A percentile compares a stretch with the other conserved stretches of the same genome.
Evolutionary conservation across 129 eudicot genomes (phyloP).

Genomic region (Rutidosis leptorrhynchoides): DNA sequence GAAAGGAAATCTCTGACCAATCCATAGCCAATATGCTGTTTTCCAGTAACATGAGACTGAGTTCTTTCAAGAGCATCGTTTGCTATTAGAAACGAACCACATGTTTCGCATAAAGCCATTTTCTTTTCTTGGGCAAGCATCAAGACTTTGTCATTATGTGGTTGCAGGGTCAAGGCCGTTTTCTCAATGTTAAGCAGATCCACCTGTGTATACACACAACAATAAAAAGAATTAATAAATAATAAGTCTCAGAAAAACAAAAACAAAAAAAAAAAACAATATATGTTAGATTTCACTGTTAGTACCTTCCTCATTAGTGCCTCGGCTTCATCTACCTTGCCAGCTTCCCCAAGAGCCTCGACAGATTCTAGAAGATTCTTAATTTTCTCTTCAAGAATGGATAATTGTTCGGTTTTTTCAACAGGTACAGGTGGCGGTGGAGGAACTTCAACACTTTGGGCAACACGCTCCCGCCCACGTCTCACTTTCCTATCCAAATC

Average conservation of each 20-base stretch:
- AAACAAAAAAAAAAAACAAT: too few relatives aligned
- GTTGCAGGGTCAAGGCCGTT: slow-evolving; percentile 63
- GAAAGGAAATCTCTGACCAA: slow-evolving; percentile 76
- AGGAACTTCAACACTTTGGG: slow-evolving; percentile 74
- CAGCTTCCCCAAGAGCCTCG: slow-evolving; percentile 97
- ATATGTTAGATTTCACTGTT: slow-evolving; percentile 6
- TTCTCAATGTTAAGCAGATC: slow-evolving; percentile 85
- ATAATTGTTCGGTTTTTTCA: slow-evolving; percentile 87
- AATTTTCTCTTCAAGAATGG: slow-evolving; percentile 86
- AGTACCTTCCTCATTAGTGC: slow-evolving; percentile 97
- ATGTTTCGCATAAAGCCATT: slow-evolving; percentile 96
- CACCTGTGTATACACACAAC: slow-evolving; percentile 56
- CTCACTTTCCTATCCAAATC: slow-evolving; percentile 90
- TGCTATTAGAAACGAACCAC: slow-evolving; percentile 91
- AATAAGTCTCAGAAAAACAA: not conserved
- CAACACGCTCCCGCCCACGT: slow-evolving; percentile 98
- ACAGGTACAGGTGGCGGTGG: slow-evolving; percentile 78
- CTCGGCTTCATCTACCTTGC: slow-evolving; percentile 98
- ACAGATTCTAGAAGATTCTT: slow-evolving; percentile 91
- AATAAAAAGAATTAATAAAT: not conserved
- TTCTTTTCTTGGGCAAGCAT: slow-evolving; percentile 93
- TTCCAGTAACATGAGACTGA: slow-evolving; percentile 95
- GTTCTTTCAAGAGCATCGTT: slow-evolving; percentile 96
- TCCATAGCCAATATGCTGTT: slow-evolving; percentile 96
- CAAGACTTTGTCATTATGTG: slow-evolving; percentile 59